Evolutionary conservation across 2,329 filamentous ascomycete genomes (phyloP), one percentile per base, ranked within the genome.

Genomic region (Trichophyton simii): DNA sequence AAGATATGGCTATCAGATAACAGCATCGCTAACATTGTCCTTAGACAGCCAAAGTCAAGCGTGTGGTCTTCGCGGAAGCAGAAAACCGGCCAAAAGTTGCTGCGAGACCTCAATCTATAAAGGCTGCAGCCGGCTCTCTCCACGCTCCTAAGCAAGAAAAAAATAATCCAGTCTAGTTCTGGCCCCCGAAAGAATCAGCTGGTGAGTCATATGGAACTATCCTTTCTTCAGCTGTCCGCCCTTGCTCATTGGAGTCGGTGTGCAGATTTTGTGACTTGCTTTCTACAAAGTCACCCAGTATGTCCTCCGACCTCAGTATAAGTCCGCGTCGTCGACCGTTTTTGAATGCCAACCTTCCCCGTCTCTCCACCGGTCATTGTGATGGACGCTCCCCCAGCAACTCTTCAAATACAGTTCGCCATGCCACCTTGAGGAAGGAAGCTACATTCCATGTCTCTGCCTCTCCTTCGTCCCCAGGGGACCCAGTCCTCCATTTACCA

Each of bases 401-500:
- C 67, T 67, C 64, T 60, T 61, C 66, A 48, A 46, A n/a, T n/a
- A 31, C 28, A 25, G 57, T 59, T 48, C 68, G 65, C 60, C 82
- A 78, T 73, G 76, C 81, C 73, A 76, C 78, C 72, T 80, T 90
- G 73, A 82, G 79, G 72, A 90, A 89, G 78, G 85, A 85, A 69
- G 84, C 86, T 60, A 89, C 87, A 67, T 82, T 82, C 64, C 77
- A 82, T 67, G 72, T 71, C 54, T 73, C 76, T 3, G 70, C 68
- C 46, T 73, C 70, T 61, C 73, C 74, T 41, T 72, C 76, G 22
- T 71, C 72, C 28, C 68, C 68, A 64, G 72, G 70, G 68, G 74
- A 78, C 63, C 76, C 76, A 20, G 69, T 76, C 18, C 63, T 77
- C 54, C 72, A 70, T 68, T 72, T 78, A 64, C 75, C 73, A 65